These are phyloP conservation scores for Dorcoceras hygrometricum DNA, from an alignment of 257 asterid genomes.

Conservation along the genomic window DNA sequence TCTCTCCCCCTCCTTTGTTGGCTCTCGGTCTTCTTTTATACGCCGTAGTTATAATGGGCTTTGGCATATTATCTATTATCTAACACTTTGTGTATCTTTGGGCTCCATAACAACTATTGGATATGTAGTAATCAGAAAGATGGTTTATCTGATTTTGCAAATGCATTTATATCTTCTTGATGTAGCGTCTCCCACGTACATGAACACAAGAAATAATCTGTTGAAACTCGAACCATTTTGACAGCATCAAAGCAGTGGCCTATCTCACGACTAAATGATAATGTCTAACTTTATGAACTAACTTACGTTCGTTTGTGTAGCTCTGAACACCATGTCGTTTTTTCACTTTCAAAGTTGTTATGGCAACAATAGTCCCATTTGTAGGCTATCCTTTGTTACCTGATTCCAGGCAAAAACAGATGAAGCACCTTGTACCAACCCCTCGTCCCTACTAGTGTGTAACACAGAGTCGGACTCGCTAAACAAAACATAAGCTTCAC, in stretches of 20 bases:
- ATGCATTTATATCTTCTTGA: conserved; percentile 37
- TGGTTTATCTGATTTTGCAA: background rate
- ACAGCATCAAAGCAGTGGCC: conserved; percentile 82
- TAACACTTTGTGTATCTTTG: no score
- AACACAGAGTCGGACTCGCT: background rate
- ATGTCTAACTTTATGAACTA: conserved; percentile 63
- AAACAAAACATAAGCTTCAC: background rate
- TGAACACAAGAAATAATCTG: background rate
- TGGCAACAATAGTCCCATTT: conserved; percentile 59
- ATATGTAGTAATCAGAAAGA: background rate
- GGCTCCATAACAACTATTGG: no score
- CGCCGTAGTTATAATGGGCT: no score
- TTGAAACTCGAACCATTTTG: conserved; percentile 59
- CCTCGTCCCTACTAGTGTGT: background rate
- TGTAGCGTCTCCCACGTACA: conserved; percentile 38
- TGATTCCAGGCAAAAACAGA: conserved; percentile 19
- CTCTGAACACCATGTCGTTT: conserved; percentile 46
- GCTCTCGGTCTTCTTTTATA: no score
- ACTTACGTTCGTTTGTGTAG: conserved; percentile 72
- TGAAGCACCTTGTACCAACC: background rate
- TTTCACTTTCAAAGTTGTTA: conserved; percentile 57
- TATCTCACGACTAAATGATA: conserved; percentile 62
- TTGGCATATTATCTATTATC: no score
- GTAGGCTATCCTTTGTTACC: conserved; percentile 70
- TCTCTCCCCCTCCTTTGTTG: no score